Percentiles rank a stretch among this genome's conserved stretches.
Conservation (phyloP, 2,329 filamentous ascomycete species). For the Neurospora sp. region DNA sequence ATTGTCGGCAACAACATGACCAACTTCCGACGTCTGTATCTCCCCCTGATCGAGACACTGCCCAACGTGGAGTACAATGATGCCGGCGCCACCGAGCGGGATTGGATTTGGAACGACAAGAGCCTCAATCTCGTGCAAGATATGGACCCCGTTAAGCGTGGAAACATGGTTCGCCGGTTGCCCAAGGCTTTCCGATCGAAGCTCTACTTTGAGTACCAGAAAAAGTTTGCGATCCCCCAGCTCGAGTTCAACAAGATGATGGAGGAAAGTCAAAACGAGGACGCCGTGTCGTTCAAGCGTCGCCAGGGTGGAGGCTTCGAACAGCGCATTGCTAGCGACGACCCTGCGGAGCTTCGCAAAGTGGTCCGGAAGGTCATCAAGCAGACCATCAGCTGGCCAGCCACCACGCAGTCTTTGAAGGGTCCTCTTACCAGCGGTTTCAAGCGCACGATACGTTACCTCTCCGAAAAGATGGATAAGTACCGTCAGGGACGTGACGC, state of each 20-base stretch:
- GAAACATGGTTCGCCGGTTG: slow-evolving; percentile 91
- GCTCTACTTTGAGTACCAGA: slow-evolving; percentile 90
- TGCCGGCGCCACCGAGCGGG: slow-evolving; percentile 42
- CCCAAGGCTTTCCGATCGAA: slow-evolving; percentile 80
- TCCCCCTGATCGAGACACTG: slow-evolving; percentile 77
- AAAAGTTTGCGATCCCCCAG: slow-evolving; percentile 76
- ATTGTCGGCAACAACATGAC: slow-evolving; percentile 87
- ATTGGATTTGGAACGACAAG: slow-evolving; percentile 56
- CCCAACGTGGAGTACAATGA: slow-evolving; percentile 79
- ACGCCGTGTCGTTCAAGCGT: slow-evolving; percentile 57
- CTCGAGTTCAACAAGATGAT: slow-evolving; percentile 81
- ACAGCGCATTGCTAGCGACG: slow-evolving; percentile 65
- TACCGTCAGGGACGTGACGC: slow-evolving; percentile 35
- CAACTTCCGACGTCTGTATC: slow-evolving; percentile 86
- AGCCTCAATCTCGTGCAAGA: slow-evolving; percentile 72
- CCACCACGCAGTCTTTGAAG: slow-evolving; percentile 79
- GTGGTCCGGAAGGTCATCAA: slow-evolving; percentile 70
- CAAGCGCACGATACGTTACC: slow-evolving; percentile 60
- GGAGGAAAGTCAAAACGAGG: slow-evolving; percentile 61
- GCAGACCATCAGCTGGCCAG: slow-evolving; percentile 87
- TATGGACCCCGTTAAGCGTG: slow-evolving; percentile 82
- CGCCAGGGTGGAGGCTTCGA: slow-evolving; percentile 80
- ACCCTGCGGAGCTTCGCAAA: slow-evolving; percentile 54
- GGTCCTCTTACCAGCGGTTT: slow-evolving; percentile 71
- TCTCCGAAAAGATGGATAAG: slow-evolving; percentile 71